These are phyloP conservation scores for Aspergillus steynii DNA, from an alignment of 495 filamentous ascomycete species.

Conservation along the genomic window DNA sequence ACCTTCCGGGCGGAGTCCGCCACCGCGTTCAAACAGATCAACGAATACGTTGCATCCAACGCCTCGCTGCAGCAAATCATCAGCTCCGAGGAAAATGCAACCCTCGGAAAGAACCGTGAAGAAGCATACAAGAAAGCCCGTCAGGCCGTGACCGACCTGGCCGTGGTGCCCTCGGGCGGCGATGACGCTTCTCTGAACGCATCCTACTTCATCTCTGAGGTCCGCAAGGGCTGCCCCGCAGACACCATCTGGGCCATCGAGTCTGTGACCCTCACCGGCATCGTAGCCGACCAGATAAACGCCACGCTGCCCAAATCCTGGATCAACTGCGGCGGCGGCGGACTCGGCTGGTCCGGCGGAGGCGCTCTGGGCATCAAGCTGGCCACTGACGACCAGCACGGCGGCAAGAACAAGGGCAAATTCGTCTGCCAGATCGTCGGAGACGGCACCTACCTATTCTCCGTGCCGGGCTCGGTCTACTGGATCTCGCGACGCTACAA, in stretches of 20 bases:
- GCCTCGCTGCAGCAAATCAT: constrained; percentile 45
- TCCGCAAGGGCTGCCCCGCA: constrained; percentile 64
- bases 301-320: constrained; percentile 75
- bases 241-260: constrained; percentile 87
- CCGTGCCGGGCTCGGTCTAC: constrained; percentile 85
- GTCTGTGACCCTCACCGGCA: constrained; percentile 78
- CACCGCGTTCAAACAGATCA: constrained; percentile 72
- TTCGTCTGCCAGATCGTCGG: constrained; percentile 94
- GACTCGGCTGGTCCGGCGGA: constrained; percentile 94
- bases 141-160: constrained; percentile 55
- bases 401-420: constrained; percentile 64
- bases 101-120: constrained; percentile 57
- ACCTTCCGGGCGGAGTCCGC: constrained; percentile 76
- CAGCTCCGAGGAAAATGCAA: constrained; percentile 42
- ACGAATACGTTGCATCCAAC: constrained; percentile 54
- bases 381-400: constrained; percentile 62
- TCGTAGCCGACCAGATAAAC: constrained; percentile 80
- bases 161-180: constrained; percentile 50
- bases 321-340: constrained; percentile 94
- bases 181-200: constrained; percentile 67
- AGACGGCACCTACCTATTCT: constrained; percentile 89
- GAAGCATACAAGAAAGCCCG: constrained; percentile 61
- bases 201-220: constrained; percentile 64
- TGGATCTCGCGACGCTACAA: constrained; percentile 87
- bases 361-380: constrained; percentile 87